Evolutionary conservation across 2,329 filamentous ascomycete genomes (phyloP).

Genomic region (Neofusicoccum cordaticola): DNA sequence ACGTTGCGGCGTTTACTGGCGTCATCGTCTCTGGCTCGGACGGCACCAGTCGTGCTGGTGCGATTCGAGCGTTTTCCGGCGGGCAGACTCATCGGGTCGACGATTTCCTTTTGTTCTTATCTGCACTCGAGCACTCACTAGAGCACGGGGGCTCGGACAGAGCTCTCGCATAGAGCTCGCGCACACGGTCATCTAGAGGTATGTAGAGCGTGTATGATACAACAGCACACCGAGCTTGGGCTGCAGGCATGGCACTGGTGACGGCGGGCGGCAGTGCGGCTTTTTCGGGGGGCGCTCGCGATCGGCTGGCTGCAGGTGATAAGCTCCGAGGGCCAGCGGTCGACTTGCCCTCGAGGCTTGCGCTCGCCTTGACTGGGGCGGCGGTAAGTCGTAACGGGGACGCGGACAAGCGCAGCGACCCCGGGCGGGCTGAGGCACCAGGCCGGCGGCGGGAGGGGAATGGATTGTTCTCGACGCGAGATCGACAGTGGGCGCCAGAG

Average conservation of each 20-base stretch:
- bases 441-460: background rate
- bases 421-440: background rate
- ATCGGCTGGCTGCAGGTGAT: conserved; percentile 9
- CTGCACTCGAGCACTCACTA: background rate
- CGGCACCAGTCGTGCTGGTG: background rate
- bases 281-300: background rate
- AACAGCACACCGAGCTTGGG: background rate
- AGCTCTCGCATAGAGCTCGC: conserved; percentile 10
- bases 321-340: background rate
- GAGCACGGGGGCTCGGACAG: background rate
- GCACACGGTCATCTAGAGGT: conserved; percentile 7
- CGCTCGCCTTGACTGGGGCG: background rate
- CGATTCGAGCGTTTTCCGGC: conserved; percentile 11
- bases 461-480: conserved; percentile 9
- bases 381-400: conserved; percentile 9
- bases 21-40: background rate
- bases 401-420: background rate
- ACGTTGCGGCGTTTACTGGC: conserved; percentile 10
- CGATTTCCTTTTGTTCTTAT: background rate
- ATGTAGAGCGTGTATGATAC: conserved; percentile 9
- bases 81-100: background rate
- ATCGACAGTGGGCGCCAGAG: conserved; percentile 5
- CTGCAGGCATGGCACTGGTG: too few species aligned
- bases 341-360: background rate
- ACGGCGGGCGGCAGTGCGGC: background rate